Evolutionary conservation across 768 basidiomycete genomes (phyloP).

Genomic region (Saitozyma sp.): DNA sequence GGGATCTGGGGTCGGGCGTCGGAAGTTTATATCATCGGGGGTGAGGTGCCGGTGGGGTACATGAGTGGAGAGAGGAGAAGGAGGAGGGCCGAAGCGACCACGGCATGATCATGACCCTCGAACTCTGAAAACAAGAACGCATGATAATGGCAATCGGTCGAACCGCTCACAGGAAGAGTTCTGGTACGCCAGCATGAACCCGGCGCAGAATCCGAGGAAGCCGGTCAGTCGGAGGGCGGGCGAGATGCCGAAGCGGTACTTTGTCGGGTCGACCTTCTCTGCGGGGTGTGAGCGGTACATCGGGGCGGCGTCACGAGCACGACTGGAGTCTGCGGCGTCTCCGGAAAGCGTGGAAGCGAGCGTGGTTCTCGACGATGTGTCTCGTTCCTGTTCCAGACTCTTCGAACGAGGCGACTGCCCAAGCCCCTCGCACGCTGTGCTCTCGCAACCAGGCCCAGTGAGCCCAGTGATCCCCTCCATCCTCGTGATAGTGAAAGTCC

Average conservation of each 20-base stretch:
- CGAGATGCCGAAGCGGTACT: slow-evolving; percentile 29
- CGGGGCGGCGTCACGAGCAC: not conserved
- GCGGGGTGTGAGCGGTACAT: not conserved
- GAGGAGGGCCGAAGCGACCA: too few species aligned
- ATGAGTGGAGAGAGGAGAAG: too few species aligned
- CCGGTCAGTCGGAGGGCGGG: slow-evolving; percentile 57
- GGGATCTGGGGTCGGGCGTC: not conserved
- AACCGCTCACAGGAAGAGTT: slow-evolving; percentile 72
- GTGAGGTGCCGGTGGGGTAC: too few species aligned
- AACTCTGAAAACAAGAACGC: too few species aligned
- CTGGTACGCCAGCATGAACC: slow-evolving; percentile 92
- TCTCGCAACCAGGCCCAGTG: too few species aligned
- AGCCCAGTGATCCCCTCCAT: too few species aligned
- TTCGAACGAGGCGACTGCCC: too few species aligned
- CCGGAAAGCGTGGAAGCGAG: not conserved
- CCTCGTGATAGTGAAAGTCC: too few species aligned
- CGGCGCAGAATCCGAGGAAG: slow-evolving; percentile 79
- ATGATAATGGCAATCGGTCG: not conserved
- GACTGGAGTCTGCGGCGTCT: not conserved
- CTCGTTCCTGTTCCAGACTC: too few species aligned
- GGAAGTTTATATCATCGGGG: too few species aligned
- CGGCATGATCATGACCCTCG: not conserved
- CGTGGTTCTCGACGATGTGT: not conserved
- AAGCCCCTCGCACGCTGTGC: too few species aligned
- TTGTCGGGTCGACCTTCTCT: slow-evolving; percentile 18